Base-by-base conservation (phyloP, 1,139 yeast genomes). In the Hanseniaspora sp. region DNA sequence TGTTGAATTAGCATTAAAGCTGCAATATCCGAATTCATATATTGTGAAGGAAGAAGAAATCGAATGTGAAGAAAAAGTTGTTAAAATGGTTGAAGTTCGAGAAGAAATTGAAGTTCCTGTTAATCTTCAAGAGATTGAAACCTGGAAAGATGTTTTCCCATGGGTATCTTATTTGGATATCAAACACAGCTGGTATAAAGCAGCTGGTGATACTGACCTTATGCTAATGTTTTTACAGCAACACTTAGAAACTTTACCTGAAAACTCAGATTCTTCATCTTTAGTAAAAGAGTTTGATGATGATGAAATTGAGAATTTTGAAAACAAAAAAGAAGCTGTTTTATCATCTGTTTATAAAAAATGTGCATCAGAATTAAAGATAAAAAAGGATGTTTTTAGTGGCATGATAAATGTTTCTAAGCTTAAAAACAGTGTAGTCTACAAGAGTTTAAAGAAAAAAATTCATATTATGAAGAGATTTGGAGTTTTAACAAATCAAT, bases 131-230 rank as follows among this genome's bases (percentile, higher is more conserved):
- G 48, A 51, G 15, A 15, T 51, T 4, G 35, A 15, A n/a, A 33
- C 38, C 1, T 51, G 48, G 48, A 51, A 51, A 29, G 48, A 44
- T n/a, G 33, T 39, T 7, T 51, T 44, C n/a, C 48, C 48, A 4
- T 15, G 33, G 9, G 13, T 51, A n/a, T 35, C 54, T 39, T 44
- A 44, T 28, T n/a, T 23, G 9, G 9, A 15, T n/a, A 6, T 51
- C 6, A 51, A 51, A 39, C 18, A 31, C 13, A 29, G 28, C 11
- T 39, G 29, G 11, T 51, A 17, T 17, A 28, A 33, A 11, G 7
- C 54, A 9, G n/a, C 39, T 31, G 48, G 45, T 4, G 17, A 51
- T 23, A n/a, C 11, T 23, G 48, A 44, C 6, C 9, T 15, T 7
- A n/a, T 48, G 42, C 11, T 48, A 23, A 13, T 17, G 8, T 5